phyloP scores from a whole-genome alignment of 768 basidiomycete genomes.

The Chlorophyllum brunneum region DNA sequence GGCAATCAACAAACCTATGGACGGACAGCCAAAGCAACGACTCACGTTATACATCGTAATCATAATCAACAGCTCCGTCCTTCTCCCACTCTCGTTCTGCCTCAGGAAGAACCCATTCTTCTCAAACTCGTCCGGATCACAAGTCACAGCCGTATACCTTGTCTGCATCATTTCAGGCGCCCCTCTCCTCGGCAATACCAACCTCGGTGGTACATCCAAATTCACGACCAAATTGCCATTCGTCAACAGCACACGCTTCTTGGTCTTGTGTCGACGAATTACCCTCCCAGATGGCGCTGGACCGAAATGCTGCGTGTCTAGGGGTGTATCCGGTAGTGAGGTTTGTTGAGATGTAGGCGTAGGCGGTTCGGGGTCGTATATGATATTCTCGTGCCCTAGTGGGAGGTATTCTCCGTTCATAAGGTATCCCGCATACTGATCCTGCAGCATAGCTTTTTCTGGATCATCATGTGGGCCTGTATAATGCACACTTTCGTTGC shows the following conservation, averaged over 20 bases:
- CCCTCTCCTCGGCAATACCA: slow-evolving; percentile 70
- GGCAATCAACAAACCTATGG: background rate
- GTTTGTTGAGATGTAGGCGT: slow-evolving; percentile 35
- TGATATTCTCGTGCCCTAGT: slow-evolving; percentile 20
- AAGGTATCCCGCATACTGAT: slow-evolving; percentile 22
- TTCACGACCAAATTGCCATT: slow-evolving; percentile 89
- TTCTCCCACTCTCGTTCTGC: slow-evolving; percentile 73
- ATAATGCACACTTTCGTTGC: slow-evolving; percentile 53
- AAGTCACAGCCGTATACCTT: slow-evolving; percentile 86
- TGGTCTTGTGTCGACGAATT: slow-evolving; percentile 66
- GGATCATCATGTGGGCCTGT: slow-evolving; percentile 39
- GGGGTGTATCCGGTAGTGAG: slow-evolving; percentile 46
- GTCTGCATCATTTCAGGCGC: slow-evolving; percentile 71
- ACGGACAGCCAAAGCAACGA: background rate
- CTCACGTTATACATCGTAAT: slow-evolving; percentile 95
- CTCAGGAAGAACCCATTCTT: slow-evolving; percentile 79
- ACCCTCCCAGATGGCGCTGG: slow-evolving; percentile 82
- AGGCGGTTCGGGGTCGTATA: slow-evolving; percentile 40
- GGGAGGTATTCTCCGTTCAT: slow-evolving; percentile 23
- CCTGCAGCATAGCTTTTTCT: slow-evolving; percentile 33
- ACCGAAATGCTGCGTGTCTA: slow-evolving; percentile 80
- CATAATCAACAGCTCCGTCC: slow-evolving; percentile 90
- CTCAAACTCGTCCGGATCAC: slow-evolving; percentile 91
- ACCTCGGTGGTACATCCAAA: slow-evolving; percentile 76
- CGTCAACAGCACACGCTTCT: slow-evolving; percentile 78